These are phyloP conservation scores for Talaromyces sp. DNA, from an alignment of 2,329 filamentous ascomycete species.

Conservation along the genomic window DNA sequence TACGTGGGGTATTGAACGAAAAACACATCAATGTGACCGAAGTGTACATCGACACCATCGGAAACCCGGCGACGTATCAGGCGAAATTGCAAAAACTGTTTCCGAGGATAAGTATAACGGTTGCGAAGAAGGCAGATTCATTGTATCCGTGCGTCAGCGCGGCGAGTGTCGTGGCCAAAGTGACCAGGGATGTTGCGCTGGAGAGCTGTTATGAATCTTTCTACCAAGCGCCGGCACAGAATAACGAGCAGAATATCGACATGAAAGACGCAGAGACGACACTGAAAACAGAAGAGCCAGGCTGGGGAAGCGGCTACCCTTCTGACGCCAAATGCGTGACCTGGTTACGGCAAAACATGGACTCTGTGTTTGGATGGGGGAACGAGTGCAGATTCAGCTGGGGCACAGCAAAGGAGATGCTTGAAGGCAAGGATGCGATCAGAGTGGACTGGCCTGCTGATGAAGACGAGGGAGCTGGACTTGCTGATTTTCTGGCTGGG, in stretches of 20 bases:
- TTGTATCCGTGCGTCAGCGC: slow-evolving; percentile 90
- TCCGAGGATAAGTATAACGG: slow-evolving; percentile 69
- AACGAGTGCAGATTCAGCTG: slow-evolving; percentile 91
- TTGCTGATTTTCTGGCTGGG: slow-evolving; percentile 72
- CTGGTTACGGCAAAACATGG: slow-evolving; percentile 84
- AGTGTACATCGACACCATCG: slow-evolving; percentile 94
- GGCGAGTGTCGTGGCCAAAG: slow-evolving; percentile 91
- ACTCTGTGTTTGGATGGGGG: slow-evolving; percentile 94
- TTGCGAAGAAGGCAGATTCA: slow-evolving; percentile 88
- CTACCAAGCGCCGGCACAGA: slow-evolving; percentile 26
- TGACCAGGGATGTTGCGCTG: slow-evolving; percentile 85
- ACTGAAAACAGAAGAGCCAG: slow-evolving; percentile 21
- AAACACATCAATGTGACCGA: slow-evolving; percentile 75
- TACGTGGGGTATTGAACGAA: slow-evolving; percentile 68
- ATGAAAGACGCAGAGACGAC: slow-evolving; percentile 27
- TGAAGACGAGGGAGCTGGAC: slow-evolving; percentile 63
- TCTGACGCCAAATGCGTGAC: slow-evolving; percentile 73
- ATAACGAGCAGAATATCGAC: slow-evolving; percentile 6
- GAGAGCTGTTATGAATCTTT: slow-evolving; percentile 68
- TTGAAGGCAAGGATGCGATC: slow-evolving; percentile 69
- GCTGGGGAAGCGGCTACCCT: slow-evolving; percentile 92
- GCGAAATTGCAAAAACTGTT: slow-evolving; percentile 78
- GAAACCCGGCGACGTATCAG: slow-evolving; percentile 78
- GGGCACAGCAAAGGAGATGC: slow-evolving; percentile 89
- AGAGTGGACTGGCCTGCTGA: slow-evolving; percentile 80